Conservation (phyloP, 257 asterid species). For the Fraxinus quadrangulata region DNA sequence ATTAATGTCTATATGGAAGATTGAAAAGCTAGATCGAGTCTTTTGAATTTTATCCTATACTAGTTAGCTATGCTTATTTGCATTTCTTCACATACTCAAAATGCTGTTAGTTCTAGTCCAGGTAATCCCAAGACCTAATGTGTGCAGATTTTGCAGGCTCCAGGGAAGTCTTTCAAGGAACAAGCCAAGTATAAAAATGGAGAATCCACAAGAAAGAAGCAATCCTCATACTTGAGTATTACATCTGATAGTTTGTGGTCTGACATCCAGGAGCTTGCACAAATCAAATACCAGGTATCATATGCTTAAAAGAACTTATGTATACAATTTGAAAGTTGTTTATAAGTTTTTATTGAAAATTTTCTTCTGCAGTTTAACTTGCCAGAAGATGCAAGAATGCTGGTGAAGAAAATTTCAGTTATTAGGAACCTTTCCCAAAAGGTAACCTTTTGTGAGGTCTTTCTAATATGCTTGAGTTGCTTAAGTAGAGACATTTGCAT, state of each 20-base stretch:
- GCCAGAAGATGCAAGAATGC: constrained; percentile 62
- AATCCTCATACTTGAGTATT: constrained; percentile 49
- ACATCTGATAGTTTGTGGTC: constrained; percentile 84
- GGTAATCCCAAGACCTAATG: not conserved
- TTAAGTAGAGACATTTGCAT: not conserved
- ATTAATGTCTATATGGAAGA: not conserved
- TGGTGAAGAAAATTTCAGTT: constrained; percentile 72
- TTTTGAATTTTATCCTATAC: not conserved
- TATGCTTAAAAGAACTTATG: constrained; percentile 13
- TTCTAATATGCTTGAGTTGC: not conserved
- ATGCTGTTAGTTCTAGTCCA: constrained; percentile 2
- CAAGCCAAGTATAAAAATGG: constrained; percentile 53
- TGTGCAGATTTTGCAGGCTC: constrained; percentile 43
- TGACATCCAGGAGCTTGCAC: constrained; percentile 78
- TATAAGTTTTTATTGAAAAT: constrained; percentile 16
- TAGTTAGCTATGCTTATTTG: not conserved
- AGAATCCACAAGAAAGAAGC: constrained; percentile 56
- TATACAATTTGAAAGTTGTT: constrained; percentile 8
- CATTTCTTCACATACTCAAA: not conserved
- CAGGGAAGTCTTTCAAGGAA: constrained; percentile 51
- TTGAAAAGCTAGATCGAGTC: not conserved
- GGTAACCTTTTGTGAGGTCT: constrained; percentile 40
- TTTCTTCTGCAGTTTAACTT: constrained; percentile 64
- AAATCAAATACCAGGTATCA: constrained; percentile 80
- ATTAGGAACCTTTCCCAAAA: constrained; percentile 81